These are phyloP conservation scores for Aspergillus sclerotioniger DNA, from an alignment of 495 filamentous ascomycete species.

Conservation along the genomic window DNA sequence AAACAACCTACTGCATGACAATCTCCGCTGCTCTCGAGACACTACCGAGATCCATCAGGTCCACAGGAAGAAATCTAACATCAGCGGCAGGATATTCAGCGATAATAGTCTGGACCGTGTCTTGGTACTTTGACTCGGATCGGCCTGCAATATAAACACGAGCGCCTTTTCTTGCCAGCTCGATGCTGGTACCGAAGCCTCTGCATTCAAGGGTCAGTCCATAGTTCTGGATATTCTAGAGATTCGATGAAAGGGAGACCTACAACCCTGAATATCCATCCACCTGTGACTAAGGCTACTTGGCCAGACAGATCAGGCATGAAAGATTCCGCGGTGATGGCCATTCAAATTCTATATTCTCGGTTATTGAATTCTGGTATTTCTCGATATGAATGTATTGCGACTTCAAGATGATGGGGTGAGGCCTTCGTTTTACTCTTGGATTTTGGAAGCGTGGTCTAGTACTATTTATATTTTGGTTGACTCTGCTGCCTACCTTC, in stretches of 20 bases:
- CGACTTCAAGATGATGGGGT: too few relatives aligned
- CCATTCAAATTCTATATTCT: too few relatives aligned
- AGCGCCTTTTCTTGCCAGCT: slow-evolving; percentile 4
- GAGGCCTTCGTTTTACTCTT: too few relatives aligned
- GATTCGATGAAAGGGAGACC: background rate
- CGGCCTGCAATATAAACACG: slow-evolving; percentile 5
- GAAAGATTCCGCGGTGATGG: background rate
- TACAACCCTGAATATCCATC: slow-evolving; percentile 6
- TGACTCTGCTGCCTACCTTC: background rate
- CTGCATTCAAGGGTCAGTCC: background rate
- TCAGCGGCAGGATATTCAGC: slow-evolving; percentile 3
- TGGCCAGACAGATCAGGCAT: background rate
- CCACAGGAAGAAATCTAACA: background rate
- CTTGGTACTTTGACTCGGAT: background rate
- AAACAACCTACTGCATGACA: background rate
- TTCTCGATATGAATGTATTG: too few relatives aligned
- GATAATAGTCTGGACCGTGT: background rate
- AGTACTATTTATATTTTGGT: too few relatives aligned
- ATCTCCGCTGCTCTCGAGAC: background rate
- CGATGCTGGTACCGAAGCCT: slow-evolving; percentile 1
- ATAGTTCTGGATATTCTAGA: background rate
- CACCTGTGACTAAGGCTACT: slow-evolving; percentile 5
- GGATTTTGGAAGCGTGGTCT: too few relatives aligned
- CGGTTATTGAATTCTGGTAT: too few relatives aligned
- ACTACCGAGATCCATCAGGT: background rate